Conservation (phyloP, 2,329 filamentous ascomycete genomes). For the Chrysoporthe cubensis region DNA sequence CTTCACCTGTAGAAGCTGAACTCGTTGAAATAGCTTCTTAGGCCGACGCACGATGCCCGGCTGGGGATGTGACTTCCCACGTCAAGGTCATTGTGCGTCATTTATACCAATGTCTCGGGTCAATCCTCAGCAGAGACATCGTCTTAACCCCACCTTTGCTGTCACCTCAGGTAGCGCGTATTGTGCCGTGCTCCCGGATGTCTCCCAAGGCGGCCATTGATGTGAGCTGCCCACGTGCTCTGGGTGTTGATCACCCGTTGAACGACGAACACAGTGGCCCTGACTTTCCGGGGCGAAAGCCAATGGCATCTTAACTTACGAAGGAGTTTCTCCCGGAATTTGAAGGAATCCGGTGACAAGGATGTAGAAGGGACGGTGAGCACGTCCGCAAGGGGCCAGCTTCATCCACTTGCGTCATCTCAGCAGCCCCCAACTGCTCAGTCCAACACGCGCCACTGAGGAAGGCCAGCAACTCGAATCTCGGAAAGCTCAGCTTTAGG, state of each 20-base stretch:
- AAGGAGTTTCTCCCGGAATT: neutral
- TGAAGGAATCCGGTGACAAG: neutral
- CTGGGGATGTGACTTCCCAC: too few species aligned
- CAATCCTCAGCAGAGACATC: neutral
- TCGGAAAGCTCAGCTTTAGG: too few species aligned
- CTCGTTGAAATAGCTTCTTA: neutral
- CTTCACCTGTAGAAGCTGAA: too few species aligned
- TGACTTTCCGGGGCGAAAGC: neutral
- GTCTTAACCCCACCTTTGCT: neutral
- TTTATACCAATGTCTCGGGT: neutral
- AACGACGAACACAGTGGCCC: neutral
- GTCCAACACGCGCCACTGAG: too few species aligned
- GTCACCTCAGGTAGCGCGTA: neutral
- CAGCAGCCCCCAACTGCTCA: too few species aligned
- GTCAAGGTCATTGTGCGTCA: neutral
- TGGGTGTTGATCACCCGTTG: neutral
- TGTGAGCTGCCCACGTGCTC: neutral
- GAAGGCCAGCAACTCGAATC: too few species aligned
- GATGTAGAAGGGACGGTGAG: neutral
- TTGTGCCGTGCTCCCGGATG: neutral
- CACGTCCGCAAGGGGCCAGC: neutral
- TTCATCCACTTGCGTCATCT: too few species aligned
- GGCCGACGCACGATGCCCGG: neutral
- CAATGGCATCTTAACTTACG: neutral
- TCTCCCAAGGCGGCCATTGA: too few species aligned